Evolutionary conservation across 1,284 basidiomycete species (phyloP).

Genomic region (Puccinia sorghi): DNA sequence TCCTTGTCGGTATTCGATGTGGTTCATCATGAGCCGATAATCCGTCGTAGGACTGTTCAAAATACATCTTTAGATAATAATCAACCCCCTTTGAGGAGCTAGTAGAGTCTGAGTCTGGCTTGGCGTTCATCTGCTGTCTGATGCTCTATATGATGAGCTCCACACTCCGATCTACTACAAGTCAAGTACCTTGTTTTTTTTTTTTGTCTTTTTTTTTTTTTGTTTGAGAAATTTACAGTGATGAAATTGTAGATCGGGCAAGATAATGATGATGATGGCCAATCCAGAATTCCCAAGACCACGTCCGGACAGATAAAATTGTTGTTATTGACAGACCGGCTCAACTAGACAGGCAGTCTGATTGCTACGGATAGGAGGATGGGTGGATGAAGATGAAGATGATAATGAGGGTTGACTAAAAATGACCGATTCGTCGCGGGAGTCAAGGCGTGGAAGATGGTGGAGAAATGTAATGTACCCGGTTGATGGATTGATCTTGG

Average conservation of each 20-base stretch:
- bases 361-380: slow-evolving; percentile 18
- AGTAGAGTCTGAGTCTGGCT: slow-evolving; percentile 31
- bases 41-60: slow-evolving; percentile 31
- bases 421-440: background rate
- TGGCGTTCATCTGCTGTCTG: slow-evolving; percentile 16
- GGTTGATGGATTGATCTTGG: slow-evolving; percentile 8
- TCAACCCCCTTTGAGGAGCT: slow-evolving; percentile 30
- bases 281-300: slow-evolving; percentile 31
- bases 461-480: background rate
- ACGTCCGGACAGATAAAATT: slow-evolving; percentile 37
- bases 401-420: slow-evolving; percentile 25
- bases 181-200: background rate
- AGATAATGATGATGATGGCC: slow-evolving; percentile 8
- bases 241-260: slow-evolving; percentile 22
- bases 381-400: slow-evolving; percentile 8
- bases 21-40: slow-evolving; percentile 6
- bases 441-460: background rate
- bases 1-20: slow-evolving; percentile 15
- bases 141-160: background rate
- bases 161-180: slow-evolving; percentile 5
- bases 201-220: background rate
- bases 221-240: background rate
- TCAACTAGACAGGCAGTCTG: slow-evolving; percentile 8
- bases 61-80: slow-evolving; percentile 38
- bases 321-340: slow-evolving; percentile 15